Conservation (phyloP, 495 filamentous ascomycete genomes). For the Talaromyces ruber region DNA sequence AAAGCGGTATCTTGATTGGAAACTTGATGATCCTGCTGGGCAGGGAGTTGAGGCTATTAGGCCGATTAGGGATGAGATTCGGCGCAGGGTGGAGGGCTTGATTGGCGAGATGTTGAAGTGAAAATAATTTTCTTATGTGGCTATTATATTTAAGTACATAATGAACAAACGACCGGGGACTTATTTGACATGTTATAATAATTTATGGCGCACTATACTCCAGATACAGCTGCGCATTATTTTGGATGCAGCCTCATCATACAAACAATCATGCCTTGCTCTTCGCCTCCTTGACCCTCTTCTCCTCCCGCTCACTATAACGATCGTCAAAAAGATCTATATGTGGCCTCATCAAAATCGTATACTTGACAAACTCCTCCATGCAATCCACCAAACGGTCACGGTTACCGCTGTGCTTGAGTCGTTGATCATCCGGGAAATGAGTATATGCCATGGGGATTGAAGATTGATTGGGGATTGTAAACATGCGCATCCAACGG, state of each 20-base stretch:
- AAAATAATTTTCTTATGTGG: not conserved
- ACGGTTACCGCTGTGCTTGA: slow-evolving; percentile 54
- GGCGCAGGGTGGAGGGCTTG: slow-evolving; percentile 12
- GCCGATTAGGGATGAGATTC: slow-evolving; percentile 14
- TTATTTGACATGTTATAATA: not conserved
- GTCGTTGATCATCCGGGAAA: slow-evolving; percentile 47
- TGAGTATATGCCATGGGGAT: slow-evolving; percentile 59
- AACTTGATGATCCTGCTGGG: slow-evolving; percentile 17
- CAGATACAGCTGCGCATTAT: not conserved
- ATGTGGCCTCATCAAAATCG: slow-evolving; percentile 54
- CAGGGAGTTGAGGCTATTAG: slow-evolving; percentile 16
- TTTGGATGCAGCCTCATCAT: not conserved
- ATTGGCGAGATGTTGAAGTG: slow-evolving; percentile 10
- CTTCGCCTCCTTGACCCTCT: slow-evolving; percentile 14
- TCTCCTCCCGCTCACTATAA: slow-evolving; percentile 47
- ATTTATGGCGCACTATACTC: not conserved
- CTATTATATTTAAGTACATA: no score
- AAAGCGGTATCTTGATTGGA: slow-evolving; percentile 21
- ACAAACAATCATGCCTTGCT: slow-evolving; percentile 2
- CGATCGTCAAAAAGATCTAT: slow-evolving; percentile 57
- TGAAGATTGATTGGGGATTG: slow-evolving; percentile 60
- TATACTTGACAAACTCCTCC: slow-evolving; percentile 74
- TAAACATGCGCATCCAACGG: slow-evolving; percentile 74
- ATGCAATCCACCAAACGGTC: slow-evolving; percentile 66
- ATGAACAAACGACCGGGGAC: not conserved